These are phyloP conservation scores for Suillus fuscotomentosus DNA, from an alignment of 768 basidiomycete species.

Conservation along the genomic window DNA sequence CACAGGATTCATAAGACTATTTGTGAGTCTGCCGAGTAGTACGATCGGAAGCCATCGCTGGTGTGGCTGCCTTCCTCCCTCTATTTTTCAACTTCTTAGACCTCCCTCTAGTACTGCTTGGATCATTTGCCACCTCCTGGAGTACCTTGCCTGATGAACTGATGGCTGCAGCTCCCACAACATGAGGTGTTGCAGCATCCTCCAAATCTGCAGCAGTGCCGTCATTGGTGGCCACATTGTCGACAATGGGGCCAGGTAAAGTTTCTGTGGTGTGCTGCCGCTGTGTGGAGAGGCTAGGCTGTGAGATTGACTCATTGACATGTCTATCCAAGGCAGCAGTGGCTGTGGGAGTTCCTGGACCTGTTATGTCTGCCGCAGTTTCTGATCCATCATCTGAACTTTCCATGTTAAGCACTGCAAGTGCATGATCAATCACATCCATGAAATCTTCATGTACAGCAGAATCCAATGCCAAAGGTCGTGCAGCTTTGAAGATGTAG, in stretches of 20 bases:
- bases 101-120: not conserved
- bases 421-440: not conserved
- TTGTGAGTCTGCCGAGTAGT: not conserved
- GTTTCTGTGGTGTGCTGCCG: not conserved
- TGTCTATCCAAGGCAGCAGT: not conserved
- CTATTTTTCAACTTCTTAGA: not conserved
- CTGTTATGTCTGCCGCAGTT: not conserved
- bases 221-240: not conserved
- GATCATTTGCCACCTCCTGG: not conserved
- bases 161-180: too few relatives aligned
- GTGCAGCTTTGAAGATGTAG: not conserved
- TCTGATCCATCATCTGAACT: not conserved
- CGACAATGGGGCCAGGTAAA: not conserved
- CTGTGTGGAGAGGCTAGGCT: not conserved
- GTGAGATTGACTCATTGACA: not conserved
- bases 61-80: not conserved
- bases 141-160: too few relatives aligned
- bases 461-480: not conserved
- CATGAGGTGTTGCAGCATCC: not conserved
- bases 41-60: not conserved
- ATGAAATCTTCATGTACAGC: not conserved
- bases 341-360: not conserved
- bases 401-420: not conserved
- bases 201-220: not conserved
- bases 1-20: not conserved